Evolutionary conservation across 2,329 filamentous ascomycete species (phyloP).

Genomic region (Colletotrichum sp.): DNA sequence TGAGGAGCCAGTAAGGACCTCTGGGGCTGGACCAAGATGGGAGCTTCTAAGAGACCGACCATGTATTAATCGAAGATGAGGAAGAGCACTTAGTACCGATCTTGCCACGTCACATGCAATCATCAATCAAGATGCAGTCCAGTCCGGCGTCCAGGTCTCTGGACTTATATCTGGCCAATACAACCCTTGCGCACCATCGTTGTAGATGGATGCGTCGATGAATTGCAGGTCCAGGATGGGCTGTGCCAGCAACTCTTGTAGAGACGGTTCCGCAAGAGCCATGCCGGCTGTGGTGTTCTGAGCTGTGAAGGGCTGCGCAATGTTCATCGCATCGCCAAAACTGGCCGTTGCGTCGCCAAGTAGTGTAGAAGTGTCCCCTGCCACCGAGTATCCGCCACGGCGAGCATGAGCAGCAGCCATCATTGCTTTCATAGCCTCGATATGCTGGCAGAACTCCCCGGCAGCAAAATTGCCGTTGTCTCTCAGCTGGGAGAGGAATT

Average conservation of each 20-base stretch:
- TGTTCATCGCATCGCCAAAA: not conserved
- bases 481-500: constrained; percentile 42
- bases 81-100: accelerated
- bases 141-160: constrained; percentile 18
- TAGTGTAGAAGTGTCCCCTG: not conserved
- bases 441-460: constrained; percentile 43
- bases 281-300: constrained; percentile 34
- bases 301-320: not conserved
- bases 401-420: constrained; percentile 23
- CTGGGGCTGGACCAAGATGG: not conserved
- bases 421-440: constrained; percentile 37
- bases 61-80: not conserved
- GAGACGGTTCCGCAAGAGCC: constrained; percentile 37
- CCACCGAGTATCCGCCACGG: not conserved
- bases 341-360: not conserved
- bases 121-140: not conserved
- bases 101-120: not conserved
- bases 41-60: accelerated
- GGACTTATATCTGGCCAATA: constrained; percentile 23
- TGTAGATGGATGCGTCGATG: constrained; percentile 28
- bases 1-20: not conserved
- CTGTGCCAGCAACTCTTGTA: constrained; percentile 38
- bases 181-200: constrained; percentile 20
- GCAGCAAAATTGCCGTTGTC: constrained; percentile 45
- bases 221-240: constrained; percentile 36